These are phyloP conservation scores for Stachybotrys chartarum DNA, from an alignment of 2,329 filamentous ascomycete genomes.

Conservation along the genomic window DNA sequence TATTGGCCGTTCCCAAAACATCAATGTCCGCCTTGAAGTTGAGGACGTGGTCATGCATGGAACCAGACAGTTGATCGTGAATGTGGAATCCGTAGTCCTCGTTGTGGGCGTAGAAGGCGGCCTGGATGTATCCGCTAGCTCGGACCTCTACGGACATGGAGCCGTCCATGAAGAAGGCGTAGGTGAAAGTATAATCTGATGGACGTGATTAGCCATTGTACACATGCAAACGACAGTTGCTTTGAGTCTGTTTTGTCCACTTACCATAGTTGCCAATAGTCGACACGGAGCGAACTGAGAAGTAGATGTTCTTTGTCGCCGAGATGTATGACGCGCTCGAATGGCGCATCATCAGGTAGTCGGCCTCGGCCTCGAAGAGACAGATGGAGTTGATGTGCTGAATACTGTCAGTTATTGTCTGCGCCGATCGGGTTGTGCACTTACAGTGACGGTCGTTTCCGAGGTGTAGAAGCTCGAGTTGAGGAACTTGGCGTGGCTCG, in stretches of 20 bases:
- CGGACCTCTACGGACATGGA: constrained; percentile 42
- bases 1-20: constrained; percentile 39
- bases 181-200: constrained; percentile 42
- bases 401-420: too few relatives aligned
- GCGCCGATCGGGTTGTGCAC: too few relatives aligned
- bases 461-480: constrained; percentile 37
- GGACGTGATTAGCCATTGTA: too few relatives aligned
- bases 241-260: too few relatives aligned
- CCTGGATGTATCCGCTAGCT: constrained; percentile 47
- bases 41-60: constrained; percentile 49
- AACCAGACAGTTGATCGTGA: constrained; percentile 37
- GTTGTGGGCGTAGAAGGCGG: constrained; percentile 36
- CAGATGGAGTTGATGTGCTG: constrained; percentile 47
- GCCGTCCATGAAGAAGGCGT: constrained; percentile 44
- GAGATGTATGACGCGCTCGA: constrained; percentile 30
- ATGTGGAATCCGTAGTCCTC: constrained; percentile 43
- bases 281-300: constrained; percentile 37
- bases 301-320: constrained; percentile 38
- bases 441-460: constrained; percentile 33
- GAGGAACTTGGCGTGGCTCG: constrained; percentile 40
- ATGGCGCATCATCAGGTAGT: constrained; percentile 43
- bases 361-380: constrained; percentile 44
- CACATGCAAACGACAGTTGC: too few relatives aligned
- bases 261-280: constrained; percentile 51
- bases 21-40: constrained; percentile 50